Percentiles rank a stretch among this genome's conserved stretches.
Conservation (phyloP, 192 early-diverging fungal genomes). For the Mortierella antarctica region DNA sequence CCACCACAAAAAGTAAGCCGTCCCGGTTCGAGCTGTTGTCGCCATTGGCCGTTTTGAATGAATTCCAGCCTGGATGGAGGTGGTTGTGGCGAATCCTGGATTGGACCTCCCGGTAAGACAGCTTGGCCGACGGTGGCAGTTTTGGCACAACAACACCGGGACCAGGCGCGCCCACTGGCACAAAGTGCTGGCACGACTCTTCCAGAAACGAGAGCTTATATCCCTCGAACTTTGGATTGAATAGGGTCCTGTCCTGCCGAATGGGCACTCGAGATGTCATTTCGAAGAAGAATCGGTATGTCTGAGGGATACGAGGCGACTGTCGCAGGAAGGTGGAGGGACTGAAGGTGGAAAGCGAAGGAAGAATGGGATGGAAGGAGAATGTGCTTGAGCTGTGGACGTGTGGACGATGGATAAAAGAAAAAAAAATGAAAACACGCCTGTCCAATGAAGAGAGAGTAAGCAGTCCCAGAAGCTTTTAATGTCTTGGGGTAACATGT, state of each 20-base stretch:
- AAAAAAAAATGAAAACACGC: no score
- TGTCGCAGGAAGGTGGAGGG: neutral
- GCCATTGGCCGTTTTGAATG: conserved; percentile 28
- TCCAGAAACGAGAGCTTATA: conserved; percentile 74
- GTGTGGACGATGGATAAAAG: no score
- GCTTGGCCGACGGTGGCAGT: conserved; percentile 55
- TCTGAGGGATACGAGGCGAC: neutral
- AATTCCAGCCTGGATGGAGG: conserved; percentile 63
- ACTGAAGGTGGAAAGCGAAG: neutral
- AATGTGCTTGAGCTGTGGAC: no score
- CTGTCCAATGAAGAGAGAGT: no score
- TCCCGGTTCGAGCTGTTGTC: conserved; percentile 5
- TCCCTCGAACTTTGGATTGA: conserved; percentile 77
- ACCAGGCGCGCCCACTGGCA: conserved; percentile 31
- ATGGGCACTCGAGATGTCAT: conserved; percentile 44
- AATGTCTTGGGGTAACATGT: neutral
- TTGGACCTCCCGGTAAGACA: conserved; percentile 74
- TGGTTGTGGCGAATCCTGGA: conserved; percentile 75
- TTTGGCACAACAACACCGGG: conserved; percentile 50
- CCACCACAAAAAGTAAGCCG: conserved; percentile 54
- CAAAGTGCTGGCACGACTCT: conserved; percentile 50
- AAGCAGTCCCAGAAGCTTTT: no score
- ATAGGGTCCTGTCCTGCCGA: conserved; percentile 52
- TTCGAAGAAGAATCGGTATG: neutral
- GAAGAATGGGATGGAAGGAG: neutral